Conservation (phyloP, 306 rosid genomes). For the Ormosia semicastrata region DNA sequence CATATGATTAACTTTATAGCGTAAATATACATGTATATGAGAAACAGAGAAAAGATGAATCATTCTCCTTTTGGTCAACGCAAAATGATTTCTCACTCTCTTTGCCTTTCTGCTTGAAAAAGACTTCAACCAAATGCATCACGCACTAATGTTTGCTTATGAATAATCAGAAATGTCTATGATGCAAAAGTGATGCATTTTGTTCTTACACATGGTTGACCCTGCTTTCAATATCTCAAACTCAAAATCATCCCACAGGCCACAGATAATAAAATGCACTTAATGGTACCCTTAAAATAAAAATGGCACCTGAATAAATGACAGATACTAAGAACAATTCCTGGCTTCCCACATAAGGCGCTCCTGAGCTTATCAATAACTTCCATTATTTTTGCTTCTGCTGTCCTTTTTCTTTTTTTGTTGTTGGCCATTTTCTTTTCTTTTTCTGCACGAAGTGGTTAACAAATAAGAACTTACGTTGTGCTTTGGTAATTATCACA, state of each 20-base stretch:
- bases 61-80: neutral
- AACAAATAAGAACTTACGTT: neutral
- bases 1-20: neutral
- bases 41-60: slow-evolving; percentile 1
- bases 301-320: neutral
- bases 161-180: neutral
- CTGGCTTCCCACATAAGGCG: neutral
- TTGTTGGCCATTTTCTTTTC: neutral
- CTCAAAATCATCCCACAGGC: neutral
- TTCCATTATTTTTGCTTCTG: neutral
- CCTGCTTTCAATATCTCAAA: neutral
- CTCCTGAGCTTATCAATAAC: neutral
- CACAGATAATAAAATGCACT: neutral
- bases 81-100: neutral
- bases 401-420: neutral
- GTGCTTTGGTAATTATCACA: neutral
- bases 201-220: neutral
- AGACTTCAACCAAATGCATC: neutral
- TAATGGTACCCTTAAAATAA: too few species aligned
- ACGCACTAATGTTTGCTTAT: neutral
- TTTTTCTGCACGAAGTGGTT: neutral
- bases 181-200: neutral
- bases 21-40: neutral
- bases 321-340: neutral
- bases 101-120: neutral